A percentile compares a stretch with the other conserved stretches of the same genome.
Evolutionary conservation across 306 rosid genomes (phyloP).

Genomic region (Begonia fuchsioides): DNA sequence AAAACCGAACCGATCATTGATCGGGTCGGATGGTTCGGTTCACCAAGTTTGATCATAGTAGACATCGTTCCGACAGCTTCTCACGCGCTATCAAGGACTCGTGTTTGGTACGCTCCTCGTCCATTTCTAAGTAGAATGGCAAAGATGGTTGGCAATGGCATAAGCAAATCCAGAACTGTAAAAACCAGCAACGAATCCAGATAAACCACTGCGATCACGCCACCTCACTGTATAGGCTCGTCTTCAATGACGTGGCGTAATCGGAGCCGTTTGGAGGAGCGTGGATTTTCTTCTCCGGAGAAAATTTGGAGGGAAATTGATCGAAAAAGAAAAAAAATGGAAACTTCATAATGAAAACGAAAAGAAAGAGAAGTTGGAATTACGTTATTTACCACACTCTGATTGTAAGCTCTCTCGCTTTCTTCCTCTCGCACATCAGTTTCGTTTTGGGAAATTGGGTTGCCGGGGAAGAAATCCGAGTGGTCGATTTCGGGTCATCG

Average conservation of each 20-base stretch:
- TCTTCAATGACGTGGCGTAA: constrained; percentile 13
- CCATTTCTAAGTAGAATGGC: constrained; percentile 5
- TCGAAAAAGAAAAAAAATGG: no score
- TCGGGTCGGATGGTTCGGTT: no score
- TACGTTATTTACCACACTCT: not conserved
- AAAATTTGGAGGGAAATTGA: no score
- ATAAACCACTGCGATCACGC: constrained; percentile 13
- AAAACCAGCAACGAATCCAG: constrained; percentile 20
- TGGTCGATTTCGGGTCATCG: constrained; percentile 11
- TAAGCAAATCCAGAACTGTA: constrained; percentile 10
- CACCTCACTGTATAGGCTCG: constrained; percentile 17
- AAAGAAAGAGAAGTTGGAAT: no score
- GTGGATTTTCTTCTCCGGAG: constrained; percentile 1
- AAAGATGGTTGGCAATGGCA: no score
- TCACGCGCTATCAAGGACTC: constrained; percentile 2
- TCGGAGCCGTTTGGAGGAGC: constrained; percentile 16
- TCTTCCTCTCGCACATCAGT: constrained; percentile 5
- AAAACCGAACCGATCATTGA: no score
- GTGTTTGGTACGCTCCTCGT: constrained; percentile 6
- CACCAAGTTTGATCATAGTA: no score
- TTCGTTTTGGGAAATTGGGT: constrained; percentile 18
- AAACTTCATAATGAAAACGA: no score
- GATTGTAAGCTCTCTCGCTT: not conserved
- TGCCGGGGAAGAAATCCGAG: constrained; percentile 6
- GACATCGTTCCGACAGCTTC: no score